Evolutionary conservation across 2,329 filamentous ascomycete genomes (phyloP), one percentile per base, ranked within the genome.

Genomic region (Aspergillus neoniger): DNA sequence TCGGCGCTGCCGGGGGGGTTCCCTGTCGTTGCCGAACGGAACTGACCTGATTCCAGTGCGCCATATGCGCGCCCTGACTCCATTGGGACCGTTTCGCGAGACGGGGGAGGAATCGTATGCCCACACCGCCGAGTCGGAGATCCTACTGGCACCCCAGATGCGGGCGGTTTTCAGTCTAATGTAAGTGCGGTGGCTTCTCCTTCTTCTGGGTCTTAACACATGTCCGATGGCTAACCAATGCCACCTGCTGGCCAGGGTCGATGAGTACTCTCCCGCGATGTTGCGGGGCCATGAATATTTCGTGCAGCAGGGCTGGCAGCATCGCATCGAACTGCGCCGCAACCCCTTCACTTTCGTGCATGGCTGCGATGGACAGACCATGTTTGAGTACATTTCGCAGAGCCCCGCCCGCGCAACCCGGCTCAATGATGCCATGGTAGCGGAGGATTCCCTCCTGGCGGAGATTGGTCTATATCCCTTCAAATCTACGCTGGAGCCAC

Each of bases 381-480:
- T 64, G 57, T 66, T 69, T 23, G 62, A 66, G 21, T 41, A 68
- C 5, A 44, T 69, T 21, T 60, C 59, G 2, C 41, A 61, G 14
- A 53, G 39, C n/a, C 63, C 63, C 1, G 56, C 55, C 9, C 64
- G 62, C 2, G 25, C 60, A 12, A 51, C 59, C 12, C 56, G 49
- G 5, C 59, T 69, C 32, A 67, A 59, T 39, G 61, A 67, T 21
- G 59, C 64, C 21, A 55, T 55, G 52, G 38, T 54, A 15, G 38
- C 51, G 14, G 41, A 68, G 30, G 62, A 65, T 36, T 50, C 59
- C 17, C 60, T 53, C 0, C 58, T 65, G 5, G 61, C 63, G 3
- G 61, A 64, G n/a, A 59, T 65, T 23, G 62, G 59, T 55, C 77
- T 30, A 9, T 69, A 69, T 48, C 68, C 68, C 39, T 65, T 54